Evolutionary conservation across 441 rosid genomes (phyloP), one percentile per base, ranked within the genome.

Genomic region (Omphalea diandra): DNA sequence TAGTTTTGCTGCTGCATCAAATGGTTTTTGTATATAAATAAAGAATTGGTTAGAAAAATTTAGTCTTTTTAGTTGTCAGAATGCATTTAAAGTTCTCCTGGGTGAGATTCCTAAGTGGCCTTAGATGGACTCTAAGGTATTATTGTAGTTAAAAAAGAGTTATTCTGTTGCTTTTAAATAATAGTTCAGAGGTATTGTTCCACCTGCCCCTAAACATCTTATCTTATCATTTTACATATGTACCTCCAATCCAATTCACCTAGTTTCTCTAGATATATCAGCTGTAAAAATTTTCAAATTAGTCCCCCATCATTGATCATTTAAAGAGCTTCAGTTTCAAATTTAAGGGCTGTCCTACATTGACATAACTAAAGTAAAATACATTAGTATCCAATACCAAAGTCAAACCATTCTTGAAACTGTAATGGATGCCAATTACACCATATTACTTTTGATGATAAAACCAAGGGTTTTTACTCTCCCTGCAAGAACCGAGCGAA

Each of bases 81-180:
- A 46, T 26, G 15, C 31, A 63, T 44, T 29, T 27, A 8, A 44
- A 33, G 14, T 43, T 47, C 33, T 22, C n/a, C n/a, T n/a, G n/a
- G n/a, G n/a, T n/a, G n/a, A n/a, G n/a, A n/a, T n/a, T 31, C 32
- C n/a, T 66, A 22, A 35, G 32, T 6, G 33, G 55, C n/a, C n/a
- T 64, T 29, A n/a, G 35, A 11, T 4, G 27, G 41, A 15, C n/a
- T n/a, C n/a, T n/a, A n/a, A 12, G 17, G 35, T 55, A 10, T 54
- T 54, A 26, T 52, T 52, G 56, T n/a, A n/a, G n/a, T n/a, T n/a
- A n/a, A 52, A 52, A 43, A 14, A 43, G 49, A 43, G 49, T n/a
- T n/a, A n/a, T n/a, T n/a, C n/a, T n/a, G n/a, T n/a, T n/a, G n/a
- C n/a, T n/a, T n/a, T n/a, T n/a, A n/a, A n/a, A n/a, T n/a, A n/a